Percentiles rank a stretch among this genome's conserved stretches.
phyloP scores from a whole-genome alignment of 805 yeast genomes.

The Grigorovia jiainica region DNA sequence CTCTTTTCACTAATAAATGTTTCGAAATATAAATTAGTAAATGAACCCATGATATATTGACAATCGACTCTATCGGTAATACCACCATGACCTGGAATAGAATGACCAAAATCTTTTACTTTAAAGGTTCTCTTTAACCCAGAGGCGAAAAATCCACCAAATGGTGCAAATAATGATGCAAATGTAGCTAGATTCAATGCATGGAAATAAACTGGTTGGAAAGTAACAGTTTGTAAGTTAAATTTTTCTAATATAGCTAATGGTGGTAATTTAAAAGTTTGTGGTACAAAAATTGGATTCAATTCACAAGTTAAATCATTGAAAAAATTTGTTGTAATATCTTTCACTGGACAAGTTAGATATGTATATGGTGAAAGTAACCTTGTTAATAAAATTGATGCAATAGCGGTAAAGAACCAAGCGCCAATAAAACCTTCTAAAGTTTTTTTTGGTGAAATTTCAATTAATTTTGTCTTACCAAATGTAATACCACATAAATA shows the following conservation, averaged over 20 bases:
- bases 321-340: neutral
- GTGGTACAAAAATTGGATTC: slow-evolving; percentile 83
- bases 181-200: slow-evolving; percentile 79
- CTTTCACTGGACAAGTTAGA: slow-evolving; percentile 74
- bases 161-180: slow-evolving; percentile 95
- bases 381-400: slow-evolving; percentile 58
- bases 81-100: slow-evolving; percentile 99
- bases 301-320: slow-evolving; percentile 66
- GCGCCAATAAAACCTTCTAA: slow-evolving; percentile 97
- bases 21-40: slow-evolving; percentile 84
- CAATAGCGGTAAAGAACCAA: slow-evolving; percentile 83
- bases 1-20: slow-evolving; percentile 74
- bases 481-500: slow-evolving; percentile 94
- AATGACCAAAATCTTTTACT: slow-evolving; percentile 94
- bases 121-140: slow-evolving; percentile 96
- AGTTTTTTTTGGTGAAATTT: slow-evolving; percentile 93
- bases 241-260: slow-evolving; percentile 41
- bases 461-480: slow-evolving; percentile 86
- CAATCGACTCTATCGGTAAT: slow-evolving; percentile 96
- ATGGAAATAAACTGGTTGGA: slow-evolving; percentile 88
- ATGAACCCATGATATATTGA: slow-evolving; percentile 96
- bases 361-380: slow-evolving; percentile 57
- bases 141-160: slow-evolving; percentile 96
- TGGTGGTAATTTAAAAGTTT: slow-evolving; percentile 65
- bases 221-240: slow-evolving; percentile 40